Evolutionary conservation across 169 alveolate species (phyloP).

Genomic region (Toxoplasma gondii): DNA sequence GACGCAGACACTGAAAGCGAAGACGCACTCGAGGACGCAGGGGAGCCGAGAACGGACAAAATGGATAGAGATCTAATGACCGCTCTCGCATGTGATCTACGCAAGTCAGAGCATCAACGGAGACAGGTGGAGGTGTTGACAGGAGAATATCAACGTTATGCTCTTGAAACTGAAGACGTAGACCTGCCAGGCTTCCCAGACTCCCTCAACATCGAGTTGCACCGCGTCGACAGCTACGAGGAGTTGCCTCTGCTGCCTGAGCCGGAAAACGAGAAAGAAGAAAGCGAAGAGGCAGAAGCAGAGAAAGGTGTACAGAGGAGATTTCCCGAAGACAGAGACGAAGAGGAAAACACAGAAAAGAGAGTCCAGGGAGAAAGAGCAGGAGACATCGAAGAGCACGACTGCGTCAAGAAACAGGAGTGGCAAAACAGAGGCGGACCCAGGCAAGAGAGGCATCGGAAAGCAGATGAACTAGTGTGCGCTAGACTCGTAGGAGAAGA

Average conservation of each 20-base stretch:
- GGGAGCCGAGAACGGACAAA: not conserved
- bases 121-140: not conserved
- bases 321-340: not conserved
- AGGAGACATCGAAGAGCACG: not conserved
- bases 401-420: too few species aligned
- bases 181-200: not conserved
- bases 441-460: too few species aligned
- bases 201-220: not conserved
- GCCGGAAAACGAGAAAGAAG: not conserved
- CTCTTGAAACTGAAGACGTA: not conserved
- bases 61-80: not conserved
- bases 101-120: not conserved
- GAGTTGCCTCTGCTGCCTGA: not conserved
- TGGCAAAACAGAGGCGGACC: too few species aligned
- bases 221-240: slow-evolving; percentile 3
- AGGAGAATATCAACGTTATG: not conserved
- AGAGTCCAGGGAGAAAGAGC: not conserved
- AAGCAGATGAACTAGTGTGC: too few species aligned
- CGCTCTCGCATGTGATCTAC: not conserved
- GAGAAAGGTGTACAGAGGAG: not conserved
- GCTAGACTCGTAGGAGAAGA: not conserved
- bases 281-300: not conserved
- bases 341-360: not conserved
- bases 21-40: too few species aligned
- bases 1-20: too few species aligned